phyloP scores from a whole-genome alignment of 1,284 basidiomycete genomes.

The Cutaneotrichosporon spelunceum region DNA sequence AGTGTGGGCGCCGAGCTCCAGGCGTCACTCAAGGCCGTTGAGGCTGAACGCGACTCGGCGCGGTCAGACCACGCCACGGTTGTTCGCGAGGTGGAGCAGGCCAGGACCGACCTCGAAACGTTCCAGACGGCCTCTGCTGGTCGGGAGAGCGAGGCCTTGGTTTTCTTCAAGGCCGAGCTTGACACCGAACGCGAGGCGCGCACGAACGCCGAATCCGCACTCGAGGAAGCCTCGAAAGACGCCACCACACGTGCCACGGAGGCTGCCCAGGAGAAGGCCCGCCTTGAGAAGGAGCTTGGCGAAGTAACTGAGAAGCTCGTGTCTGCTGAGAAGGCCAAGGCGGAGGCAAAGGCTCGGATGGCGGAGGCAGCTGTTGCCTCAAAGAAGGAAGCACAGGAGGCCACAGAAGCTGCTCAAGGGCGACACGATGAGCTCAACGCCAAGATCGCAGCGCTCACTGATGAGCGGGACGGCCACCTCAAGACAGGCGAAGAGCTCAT shows the following conservation, averaged over 20 bases:
- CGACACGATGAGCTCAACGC: conserved; percentile 13
- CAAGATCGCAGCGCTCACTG: not conserved
- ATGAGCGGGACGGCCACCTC: conserved; percentile 12
- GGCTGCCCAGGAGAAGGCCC: conserved; percentile 7
- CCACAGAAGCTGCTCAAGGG: not conserved
- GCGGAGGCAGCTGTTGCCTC: not conserved
- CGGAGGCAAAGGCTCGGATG: not conserved
- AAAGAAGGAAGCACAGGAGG: conserved; percentile 1
- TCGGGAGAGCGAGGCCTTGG: conserved; percentile 29
- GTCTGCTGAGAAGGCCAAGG: not conserved
- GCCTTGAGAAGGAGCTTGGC: conserved; percentile 6
- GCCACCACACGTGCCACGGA: not conserved
- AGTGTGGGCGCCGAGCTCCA: conserved; percentile 12
- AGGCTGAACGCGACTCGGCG: conserved; percentile 13
- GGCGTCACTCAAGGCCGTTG: conserved; percentile 11
- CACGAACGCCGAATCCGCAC: conserved; percentile 2
- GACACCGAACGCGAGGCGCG: conserved; percentile 13
- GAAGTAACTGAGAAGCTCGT: conserved; percentile 4
- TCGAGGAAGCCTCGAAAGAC: conserved; percentile 7
- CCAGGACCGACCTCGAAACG: conserved; percentile 7
- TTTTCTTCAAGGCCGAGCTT: conserved; percentile 30
- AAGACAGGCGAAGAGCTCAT: not conserved
- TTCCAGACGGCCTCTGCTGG: conserved; percentile 6
- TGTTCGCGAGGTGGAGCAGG: conserved; percentile 13
- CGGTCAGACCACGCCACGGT: not conserved